These are phyloP conservation scores for Orbilia javanica DNA, from an alignment of 2,329 filamentous ascomycete genomes.

Conservation along the genomic window DNA sequence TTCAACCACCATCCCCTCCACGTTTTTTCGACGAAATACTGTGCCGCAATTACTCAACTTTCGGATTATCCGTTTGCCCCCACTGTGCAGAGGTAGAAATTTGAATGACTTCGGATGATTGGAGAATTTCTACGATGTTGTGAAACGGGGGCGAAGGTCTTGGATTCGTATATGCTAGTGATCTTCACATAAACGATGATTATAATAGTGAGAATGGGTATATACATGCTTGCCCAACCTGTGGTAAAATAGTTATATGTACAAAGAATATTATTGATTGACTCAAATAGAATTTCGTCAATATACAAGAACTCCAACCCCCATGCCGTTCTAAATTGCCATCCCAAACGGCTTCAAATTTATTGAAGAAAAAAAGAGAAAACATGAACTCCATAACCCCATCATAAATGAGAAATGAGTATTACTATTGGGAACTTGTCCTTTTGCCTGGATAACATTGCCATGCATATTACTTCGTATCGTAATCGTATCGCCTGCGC, in stretches of 20 bases:
- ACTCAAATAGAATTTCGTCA: conserved; percentile 6
- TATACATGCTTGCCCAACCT: conserved; percentile 29
- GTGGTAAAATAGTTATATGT: conserved; percentile 34
- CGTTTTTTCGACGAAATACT: conserved; percentile 15
- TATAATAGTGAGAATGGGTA: conserved; percentile 34
- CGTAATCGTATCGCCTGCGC: conserved; percentile 20
- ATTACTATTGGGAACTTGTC: conserved; percentile 1
- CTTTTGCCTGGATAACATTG: conserved; percentile 13
- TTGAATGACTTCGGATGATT: conserved; percentile 9
- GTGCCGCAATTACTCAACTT: conserved; percentile 20
- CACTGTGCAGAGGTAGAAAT: conserved; percentile 12
- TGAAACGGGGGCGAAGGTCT: conserved; percentile 3
- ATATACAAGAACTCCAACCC: conserved; percentile 24
- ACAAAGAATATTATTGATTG: conserved; percentile 15
- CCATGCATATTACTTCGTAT: conserved; percentile 11
- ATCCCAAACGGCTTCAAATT: conserved; percentile 29
- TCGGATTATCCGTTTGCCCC: conserved; percentile 34
- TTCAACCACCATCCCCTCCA: conserved; percentile 6
- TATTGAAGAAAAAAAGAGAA: background rate
- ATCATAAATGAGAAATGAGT: background rate
- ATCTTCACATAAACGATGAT: conserved; percentile 40
- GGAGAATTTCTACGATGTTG: background rate
- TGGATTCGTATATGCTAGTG: conserved; percentile 20
- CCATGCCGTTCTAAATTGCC: conserved; percentile 18
- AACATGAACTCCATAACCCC: conserved; percentile 2